Percentiles rank a stretch among this genome's conserved stretches.
These are phyloP conservation scores for Spergularia bocconei DNA, from an alignment of 148 eudicot genomes.

Conservation along the genomic window DNA sequence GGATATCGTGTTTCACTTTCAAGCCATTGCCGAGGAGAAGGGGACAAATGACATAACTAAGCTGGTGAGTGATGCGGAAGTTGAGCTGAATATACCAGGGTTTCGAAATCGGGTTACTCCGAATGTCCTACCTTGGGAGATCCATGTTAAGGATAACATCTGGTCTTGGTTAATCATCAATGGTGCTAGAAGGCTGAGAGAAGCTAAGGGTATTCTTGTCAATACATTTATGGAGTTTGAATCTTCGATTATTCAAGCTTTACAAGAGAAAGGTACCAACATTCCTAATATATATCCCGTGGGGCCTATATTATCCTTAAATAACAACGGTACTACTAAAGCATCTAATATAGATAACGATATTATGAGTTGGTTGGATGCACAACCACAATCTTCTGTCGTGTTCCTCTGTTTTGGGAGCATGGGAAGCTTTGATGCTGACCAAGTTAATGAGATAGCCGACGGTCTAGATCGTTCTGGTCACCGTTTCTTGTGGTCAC, in stretches of 20 bases:
- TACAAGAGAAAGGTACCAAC: neutral
- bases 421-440: too few relatives aligned
- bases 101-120: conserved; percentile 22
- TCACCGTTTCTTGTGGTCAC: too few relatives aligned
- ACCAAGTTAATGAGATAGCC: too few relatives aligned
- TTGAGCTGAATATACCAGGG: conserved; percentile 20
- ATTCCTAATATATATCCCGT: conserved; percentile 40
- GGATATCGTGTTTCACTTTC: conserved; percentile 10
- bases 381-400: too few relatives aligned
- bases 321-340: neutral
- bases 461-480: too few relatives aligned
- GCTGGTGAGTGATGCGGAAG: neutral
- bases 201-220: conserved; percentile 41
- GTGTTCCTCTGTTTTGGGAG: too few relatives aligned
- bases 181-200: conserved; percentile 17
- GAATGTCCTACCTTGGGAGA: conserved; percentile 12
- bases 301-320: conserved; percentile 41
- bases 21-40: conserved; percentile 13
- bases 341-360: neutral
- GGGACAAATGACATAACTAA: conserved; percentile 1
- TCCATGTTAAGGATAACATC: conserved; percentile 15
- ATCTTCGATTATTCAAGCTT: conserved; percentile 17
- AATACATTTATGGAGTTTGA: conserved; percentile 48
- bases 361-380: too few relatives aligned
- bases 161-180: neutral